Percentiles rank a stretch among this genome's conserved stretches.
Conservation (phyloP, 2,329 filamentous ascomycete species). For the Penicillium glabrum region DNA sequence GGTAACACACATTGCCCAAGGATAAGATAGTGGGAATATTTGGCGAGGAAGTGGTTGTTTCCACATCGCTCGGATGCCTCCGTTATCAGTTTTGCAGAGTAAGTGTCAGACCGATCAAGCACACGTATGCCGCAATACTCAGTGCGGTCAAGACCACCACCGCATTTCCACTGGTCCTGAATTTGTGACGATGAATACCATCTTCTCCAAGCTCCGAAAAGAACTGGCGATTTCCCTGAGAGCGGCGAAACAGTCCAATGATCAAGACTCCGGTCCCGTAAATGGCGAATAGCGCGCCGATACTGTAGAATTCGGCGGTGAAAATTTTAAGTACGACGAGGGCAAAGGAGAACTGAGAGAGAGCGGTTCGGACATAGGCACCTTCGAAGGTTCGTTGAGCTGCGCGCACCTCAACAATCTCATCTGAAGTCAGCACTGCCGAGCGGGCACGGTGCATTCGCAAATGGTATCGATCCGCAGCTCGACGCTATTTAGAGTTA, state of each 20-base stretch:
- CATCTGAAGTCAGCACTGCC: slow-evolving; percentile 75
- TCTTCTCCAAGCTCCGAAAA: slow-evolving; percentile 63
- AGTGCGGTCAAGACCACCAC: slow-evolving; percentile 62
- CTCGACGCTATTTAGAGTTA: slow-evolving; percentile 54
- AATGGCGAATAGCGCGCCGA: slow-evolving; percentile 91
- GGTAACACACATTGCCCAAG: slow-evolving; percentile 14
- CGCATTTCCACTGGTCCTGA: slow-evolving; percentile 66
- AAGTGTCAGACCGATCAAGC: slow-evolving; percentile 60
- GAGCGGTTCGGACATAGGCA: slow-evolving; percentile 90
- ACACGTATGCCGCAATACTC: slow-evolving; percentile 62
- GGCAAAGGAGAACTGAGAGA: slow-evolving; percentile 93
- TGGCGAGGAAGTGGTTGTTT: background rate
- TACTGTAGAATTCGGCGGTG: slow-evolving; percentile 92
- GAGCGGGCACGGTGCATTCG: slow-evolving; percentile 81
- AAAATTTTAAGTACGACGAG: slow-evolving; percentile 96
- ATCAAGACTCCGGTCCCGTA: slow-evolving; percentile 84
- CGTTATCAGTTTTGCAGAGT: slow-evolving; percentile 39
- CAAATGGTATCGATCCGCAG: slow-evolving; percentile 72
- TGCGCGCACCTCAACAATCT: slow-evolving; percentile 91
- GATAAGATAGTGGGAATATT: background rate
- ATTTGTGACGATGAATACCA: slow-evolving; percentile 61
- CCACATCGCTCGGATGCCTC: background rate
- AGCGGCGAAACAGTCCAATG: slow-evolving; percentile 80
- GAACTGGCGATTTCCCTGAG: slow-evolving; percentile 92
- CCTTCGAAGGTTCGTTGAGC: slow-evolving; percentile 97